These are phyloP conservation scores for Vitis vinifera DNA, from an alignment of 164 flowering plant genomes.

Conservation along the genomic window DNA sequence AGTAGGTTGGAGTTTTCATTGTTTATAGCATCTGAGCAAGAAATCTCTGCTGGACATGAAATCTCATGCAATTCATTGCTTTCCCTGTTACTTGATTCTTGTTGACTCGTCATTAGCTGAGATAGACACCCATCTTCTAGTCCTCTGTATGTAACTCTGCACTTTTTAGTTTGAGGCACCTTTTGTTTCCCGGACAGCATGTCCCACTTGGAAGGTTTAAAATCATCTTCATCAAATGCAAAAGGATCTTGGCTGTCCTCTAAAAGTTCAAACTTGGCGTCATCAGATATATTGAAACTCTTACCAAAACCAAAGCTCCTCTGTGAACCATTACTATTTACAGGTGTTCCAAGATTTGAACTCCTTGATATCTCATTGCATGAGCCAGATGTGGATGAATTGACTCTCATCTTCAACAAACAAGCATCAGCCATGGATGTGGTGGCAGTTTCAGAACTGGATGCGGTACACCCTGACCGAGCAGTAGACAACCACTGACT, in stretches of 20 bases:
- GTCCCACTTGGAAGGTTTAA: conserved; percentile 85
- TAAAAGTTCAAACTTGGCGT: conserved; percentile 18
- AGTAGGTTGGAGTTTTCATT: conserved; percentile 55
- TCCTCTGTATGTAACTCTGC: conserved; percentile 25
- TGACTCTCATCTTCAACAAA: conserved; percentile 32
- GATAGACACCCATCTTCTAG: conserved; percentile 31
- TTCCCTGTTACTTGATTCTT: conserved; percentile 39
- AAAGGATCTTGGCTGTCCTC: conserved; percentile 84
- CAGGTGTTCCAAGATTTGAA: conserved; percentile 22
- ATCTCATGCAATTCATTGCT: not conserved
- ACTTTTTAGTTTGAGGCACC: conserved; percentile 30
- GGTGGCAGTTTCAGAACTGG: conserved; percentile 44
- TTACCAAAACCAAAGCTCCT: conserved; percentile 23
- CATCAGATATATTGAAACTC: conserved; percentile 23
- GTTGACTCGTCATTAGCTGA: conserved; percentile 31
- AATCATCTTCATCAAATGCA: conserved; percentile 87
- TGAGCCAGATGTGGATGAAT: conserved; percentile 48
- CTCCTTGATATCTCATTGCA: conserved; percentile 34
- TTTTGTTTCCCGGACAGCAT: conserved; percentile 41
- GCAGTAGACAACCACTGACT: conserved; percentile 28
- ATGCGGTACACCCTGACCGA: conserved; percentile 22
- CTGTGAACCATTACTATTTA: conserved; percentile 26
- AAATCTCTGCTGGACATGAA: conserved; percentile 12
- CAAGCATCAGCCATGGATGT: conserved; percentile 27
- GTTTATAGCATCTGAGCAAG: conserved; percentile 34